Evolutionary conservation across 2,329 filamentous ascomycete genomes (phyloP).

Genomic region (Annulohypoxylon truncatum): DNA sequence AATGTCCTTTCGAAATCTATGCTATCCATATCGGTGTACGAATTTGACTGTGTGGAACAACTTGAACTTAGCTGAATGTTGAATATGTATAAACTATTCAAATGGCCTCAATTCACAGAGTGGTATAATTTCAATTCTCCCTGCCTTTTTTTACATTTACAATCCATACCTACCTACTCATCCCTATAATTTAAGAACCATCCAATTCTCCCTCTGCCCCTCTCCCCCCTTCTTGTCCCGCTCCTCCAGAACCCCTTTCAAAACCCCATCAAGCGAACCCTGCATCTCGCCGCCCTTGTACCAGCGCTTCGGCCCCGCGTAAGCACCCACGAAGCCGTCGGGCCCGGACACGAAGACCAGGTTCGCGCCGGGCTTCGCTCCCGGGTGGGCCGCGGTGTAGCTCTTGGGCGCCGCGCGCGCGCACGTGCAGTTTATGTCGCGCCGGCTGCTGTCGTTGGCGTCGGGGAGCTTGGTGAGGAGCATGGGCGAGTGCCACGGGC

Average conservation of each 20-base stretch:
- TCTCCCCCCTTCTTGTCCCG: constrained; percentile 46
- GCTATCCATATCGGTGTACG: too few relatives aligned
- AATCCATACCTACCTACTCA: background rate
- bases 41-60: too few relatives aligned
- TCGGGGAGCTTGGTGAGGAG: constrained; percentile 42
- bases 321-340: constrained; percentile 85
- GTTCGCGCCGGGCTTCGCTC: constrained; percentile 61
- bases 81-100: background rate
- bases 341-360: constrained; percentile 90
- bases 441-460: constrained; percentile 44
- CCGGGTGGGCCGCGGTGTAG: constrained; percentile 24
- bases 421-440: constrained; percentile 41
- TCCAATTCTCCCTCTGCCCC: constrained; percentile 44
- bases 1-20: too few relatives aligned
- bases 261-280: constrained; percentile 76
- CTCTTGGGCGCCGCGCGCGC: constrained; percentile 39
- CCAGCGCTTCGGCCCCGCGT: constrained; percentile 85
- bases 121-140: background rate
- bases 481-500: constrained; percentile 47
- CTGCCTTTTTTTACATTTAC: background rate
- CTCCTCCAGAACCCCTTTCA: constrained; percentile 67
- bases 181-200: constrained; percentile 51
- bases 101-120: background rate
- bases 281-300: constrained; percentile 77
- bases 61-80: too few relatives aligned